Conservation (phyloP, 768 basidiomycete genomes). For the Mycena floridula region DNA sequence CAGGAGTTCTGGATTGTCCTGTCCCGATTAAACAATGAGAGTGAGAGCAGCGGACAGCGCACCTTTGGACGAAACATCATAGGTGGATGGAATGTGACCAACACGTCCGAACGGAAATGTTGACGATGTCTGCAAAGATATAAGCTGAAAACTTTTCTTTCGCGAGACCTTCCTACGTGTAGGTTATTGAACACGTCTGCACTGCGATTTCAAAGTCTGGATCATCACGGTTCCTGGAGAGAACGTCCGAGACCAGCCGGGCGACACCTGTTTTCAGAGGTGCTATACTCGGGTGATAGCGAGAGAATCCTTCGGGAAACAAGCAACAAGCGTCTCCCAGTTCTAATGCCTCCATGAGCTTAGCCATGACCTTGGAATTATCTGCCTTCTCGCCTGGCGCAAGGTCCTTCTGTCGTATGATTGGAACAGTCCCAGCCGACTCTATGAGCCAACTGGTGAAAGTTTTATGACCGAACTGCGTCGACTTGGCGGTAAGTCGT, state of each 20-base stretch:
- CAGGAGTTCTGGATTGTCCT: constrained; percentile 70
- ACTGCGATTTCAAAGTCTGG: constrained; percentile 69
- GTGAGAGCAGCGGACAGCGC: constrained; percentile 1
- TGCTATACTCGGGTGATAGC: constrained; percentile 83
- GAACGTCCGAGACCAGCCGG: constrained; percentile 71
- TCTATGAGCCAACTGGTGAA: constrained; percentile 92
- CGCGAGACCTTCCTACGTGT: constrained; percentile 45
- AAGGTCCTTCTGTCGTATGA: constrained; percentile 72
- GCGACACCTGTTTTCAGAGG: constrained; percentile 74
- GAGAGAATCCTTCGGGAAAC: constrained; percentile 83
- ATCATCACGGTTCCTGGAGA: constrained; percentile 62
- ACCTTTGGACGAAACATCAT: constrained; percentile 63
- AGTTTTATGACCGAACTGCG: constrained; percentile 76
- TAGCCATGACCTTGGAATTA: constrained; percentile 64
- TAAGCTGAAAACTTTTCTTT: neutral
- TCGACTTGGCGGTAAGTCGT: constrained; percentile 82
- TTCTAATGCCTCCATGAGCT: constrained; percentile 70
- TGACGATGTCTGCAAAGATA: constrained; percentile 59
- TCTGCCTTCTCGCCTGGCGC: constrained; percentile 45
- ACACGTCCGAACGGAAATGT: constrained; percentile 82
- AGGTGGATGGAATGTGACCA: constrained; percentile 76
- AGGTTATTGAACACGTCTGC: constrained; percentile 75
- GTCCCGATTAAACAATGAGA: neutral
- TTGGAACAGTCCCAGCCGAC: constrained; percentile 80
- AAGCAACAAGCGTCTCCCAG: constrained; percentile 73